Base-by-base conservation (phyloP, 1,284 basidiomycete species). In the Meira nashicola region DNA sequence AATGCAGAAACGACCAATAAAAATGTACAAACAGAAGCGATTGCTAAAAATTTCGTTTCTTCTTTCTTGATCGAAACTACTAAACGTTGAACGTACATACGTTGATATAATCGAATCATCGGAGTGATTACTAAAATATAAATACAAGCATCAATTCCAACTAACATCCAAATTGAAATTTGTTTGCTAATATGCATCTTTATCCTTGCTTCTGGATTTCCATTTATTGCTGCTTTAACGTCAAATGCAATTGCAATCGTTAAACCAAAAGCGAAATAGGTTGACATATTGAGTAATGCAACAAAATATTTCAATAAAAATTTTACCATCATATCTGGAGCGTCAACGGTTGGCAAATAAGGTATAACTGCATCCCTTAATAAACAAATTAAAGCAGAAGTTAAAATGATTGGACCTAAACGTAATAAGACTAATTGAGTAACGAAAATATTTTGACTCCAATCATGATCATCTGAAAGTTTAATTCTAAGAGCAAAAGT, bases 241-340 rank as follows among this genome's bases (percentile, higher is more conserved):
- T 53, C 50, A 33, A 53, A 53, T 14, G 50, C 50, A 53, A 53
- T 53, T 2, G 50, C 50, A 19, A 53, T 53, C 8, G 50, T 53
- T 14, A 53, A 19, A 25, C 50, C 50, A 14, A 53, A 39, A 19
- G 17, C 17, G 37, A 53, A 53, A 39, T 53, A 53, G 8, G 38
- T 39, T 14, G 38, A 5, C 12, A 53, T 23, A 8, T 53, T 17
- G 14, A 53, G 50, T 14, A n/a, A 41, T 14, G 37, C 17, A 15
- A 53, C 50, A 14, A 38, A 39, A 33, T 53, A 41, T 23, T 53
- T 39, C n/a, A 53, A 15, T 5, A 28, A 28, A 5, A 39, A 15
- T 15, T n/a, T 38, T 33, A 53, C n/a, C 39, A 5, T 53, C 3
- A 39, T 5, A 53, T 53, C 23, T 15, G 50, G 50, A 2, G 50